Evolutionary conservation across 2,329 filamentous ascomycete genomes (phyloP).

Genomic region (Colletotrichum sidae): DNA sequence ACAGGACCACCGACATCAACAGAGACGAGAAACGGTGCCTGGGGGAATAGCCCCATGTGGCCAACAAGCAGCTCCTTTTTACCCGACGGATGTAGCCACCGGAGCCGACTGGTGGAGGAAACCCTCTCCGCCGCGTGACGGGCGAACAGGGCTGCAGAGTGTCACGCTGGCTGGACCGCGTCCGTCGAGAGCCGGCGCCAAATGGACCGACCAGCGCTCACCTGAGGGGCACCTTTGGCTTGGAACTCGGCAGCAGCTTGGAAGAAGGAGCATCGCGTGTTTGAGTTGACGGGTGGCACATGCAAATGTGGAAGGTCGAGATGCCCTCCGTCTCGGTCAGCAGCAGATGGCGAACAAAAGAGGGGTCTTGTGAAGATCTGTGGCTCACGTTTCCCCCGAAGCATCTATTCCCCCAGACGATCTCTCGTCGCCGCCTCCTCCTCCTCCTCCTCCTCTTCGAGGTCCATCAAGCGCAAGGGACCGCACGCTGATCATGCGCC

Average conservation of each 20-base stretch:
- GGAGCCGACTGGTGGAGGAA: slow-evolving; percentile 34
- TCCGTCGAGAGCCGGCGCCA: slow-evolving; percentile 23
- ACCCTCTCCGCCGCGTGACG: slow-evolving; percentile 25
- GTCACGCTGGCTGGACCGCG: slow-evolving; percentile 22
- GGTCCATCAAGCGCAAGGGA: slow-evolving; percentile 10
- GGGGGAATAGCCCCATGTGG: slow-evolving; percentile 13
- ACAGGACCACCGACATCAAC: too few species aligned
- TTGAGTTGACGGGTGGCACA: too few species aligned
- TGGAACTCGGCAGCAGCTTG: too few species aligned
- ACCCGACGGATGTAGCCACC: slow-evolving; percentile 27
- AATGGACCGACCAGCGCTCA: slow-evolving; percentile 10
- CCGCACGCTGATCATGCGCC: slow-evolving; percentile 31
- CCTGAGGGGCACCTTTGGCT: too few species aligned
- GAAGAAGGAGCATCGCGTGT: too few species aligned
- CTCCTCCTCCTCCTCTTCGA: background rate
- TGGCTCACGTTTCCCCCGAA: background rate
- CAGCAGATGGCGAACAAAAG: background rate
- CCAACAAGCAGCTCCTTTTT: slow-evolving; percentile 3
- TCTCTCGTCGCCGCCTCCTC: background rate
- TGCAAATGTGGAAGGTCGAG: background rate
- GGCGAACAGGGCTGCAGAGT: slow-evolving; percentile 35
- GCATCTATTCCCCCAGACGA: slow-evolving; percentile 1
- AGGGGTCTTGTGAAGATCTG: slow-evolving; percentile 9
- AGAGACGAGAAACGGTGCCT: too few species aligned
- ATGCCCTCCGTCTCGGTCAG: background rate